These are phyloP conservation scores for Phaffomyces thermotolerans DNA, from an alignment of 805 yeast species.

Conservation along the genomic window DNA sequence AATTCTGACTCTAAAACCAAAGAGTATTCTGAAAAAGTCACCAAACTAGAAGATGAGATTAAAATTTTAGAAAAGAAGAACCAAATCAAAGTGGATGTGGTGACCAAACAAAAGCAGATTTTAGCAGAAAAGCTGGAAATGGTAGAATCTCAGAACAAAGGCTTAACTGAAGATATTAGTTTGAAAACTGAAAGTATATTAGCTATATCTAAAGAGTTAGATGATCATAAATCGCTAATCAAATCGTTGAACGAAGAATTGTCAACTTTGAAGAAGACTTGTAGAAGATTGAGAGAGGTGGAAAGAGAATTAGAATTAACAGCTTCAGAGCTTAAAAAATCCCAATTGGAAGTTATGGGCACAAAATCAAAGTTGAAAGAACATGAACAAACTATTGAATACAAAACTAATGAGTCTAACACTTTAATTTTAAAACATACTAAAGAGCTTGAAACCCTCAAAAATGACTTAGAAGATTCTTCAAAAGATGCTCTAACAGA, in stretches of 20 bases:
- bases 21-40: constrained; percentile 41
- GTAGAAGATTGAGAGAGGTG: neutral
- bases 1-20: constrained; percentile 43
- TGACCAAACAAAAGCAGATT: constrained; percentile 9
- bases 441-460: neutral
- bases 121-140: constrained; percentile 13
- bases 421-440: neutral
- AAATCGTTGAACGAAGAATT: neutral
- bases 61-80: constrained; percentile 9
- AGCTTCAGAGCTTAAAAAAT: constrained; percentile 2
- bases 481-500: neutral
- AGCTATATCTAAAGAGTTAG: neutral
- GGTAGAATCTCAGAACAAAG: constrained; percentile 8
- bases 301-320: constrained; percentile 2
- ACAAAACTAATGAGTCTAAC: neutral
- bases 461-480: neutral
- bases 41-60: constrained; percentile 32
- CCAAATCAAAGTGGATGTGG: constrained; percentile 2
- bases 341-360: neutral
- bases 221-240: neutral
- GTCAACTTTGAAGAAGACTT: neutral
- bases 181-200: neutral
- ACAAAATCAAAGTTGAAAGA: neutral
- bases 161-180: constrained; percentile 1
- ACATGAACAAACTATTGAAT: neutral